These are phyloP conservation scores for Lentinus brumalis DNA, from an alignment of 768 basidiomycete species.

Conservation along the genomic window DNA sequence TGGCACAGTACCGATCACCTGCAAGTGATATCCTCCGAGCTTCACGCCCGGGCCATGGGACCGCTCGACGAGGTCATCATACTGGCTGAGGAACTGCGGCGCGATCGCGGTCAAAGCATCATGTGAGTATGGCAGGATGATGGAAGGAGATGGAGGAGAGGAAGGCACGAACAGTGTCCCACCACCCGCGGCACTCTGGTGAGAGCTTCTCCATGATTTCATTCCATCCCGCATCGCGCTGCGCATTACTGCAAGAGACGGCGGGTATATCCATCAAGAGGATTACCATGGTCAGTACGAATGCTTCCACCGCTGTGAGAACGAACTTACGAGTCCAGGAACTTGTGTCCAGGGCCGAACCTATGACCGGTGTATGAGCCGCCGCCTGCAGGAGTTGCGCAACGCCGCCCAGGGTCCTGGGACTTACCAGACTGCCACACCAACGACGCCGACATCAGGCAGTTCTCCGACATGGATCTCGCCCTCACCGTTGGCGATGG, in stretches of 20 bases:
- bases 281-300: neutral
- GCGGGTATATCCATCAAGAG: neutral
- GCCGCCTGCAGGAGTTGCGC: neutral
- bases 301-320: neutral
- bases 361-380: neutral
- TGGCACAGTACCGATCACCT: neutral
- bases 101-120: too few relatives aligned
- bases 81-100: neutral
- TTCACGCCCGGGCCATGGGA: neutral
- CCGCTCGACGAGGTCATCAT: neutral
- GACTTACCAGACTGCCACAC: neutral
- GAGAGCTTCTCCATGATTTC: neutral
- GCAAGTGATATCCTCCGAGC: neutral
- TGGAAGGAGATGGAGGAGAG: neutral
- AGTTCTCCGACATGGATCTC: neutral
- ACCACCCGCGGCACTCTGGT: neutral
- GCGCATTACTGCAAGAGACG: neutral
- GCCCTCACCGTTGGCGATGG: neutral
- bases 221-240: neutral
- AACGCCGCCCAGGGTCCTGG: neutral
- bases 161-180: neutral
- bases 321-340: neutral
- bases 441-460: neutral
- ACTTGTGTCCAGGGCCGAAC: constrained; percentile 1
- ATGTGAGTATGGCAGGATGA: neutral